Conservation (phyloP, 805 yeast genomes). For the Blastobotrys parvus region DNA sequence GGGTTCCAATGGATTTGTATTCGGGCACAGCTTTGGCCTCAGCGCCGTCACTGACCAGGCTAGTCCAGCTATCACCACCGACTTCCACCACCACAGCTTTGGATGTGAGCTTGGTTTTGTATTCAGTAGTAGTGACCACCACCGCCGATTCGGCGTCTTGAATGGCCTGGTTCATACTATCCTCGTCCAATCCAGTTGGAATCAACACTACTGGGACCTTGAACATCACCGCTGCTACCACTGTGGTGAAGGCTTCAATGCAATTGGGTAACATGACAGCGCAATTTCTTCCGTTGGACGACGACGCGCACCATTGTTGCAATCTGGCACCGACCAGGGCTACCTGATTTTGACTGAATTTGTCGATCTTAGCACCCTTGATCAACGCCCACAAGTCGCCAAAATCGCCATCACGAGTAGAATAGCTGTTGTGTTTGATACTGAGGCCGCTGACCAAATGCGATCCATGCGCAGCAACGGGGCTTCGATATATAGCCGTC, state of each 20-base stretch:
- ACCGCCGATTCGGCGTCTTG: slow-evolving; percentile 2
- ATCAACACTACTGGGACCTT: slow-evolving; percentile 8
- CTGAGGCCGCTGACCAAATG: slow-evolving; percentile 63
- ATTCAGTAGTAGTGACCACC: slow-evolving; percentile 4
- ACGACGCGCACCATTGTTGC: not conserved
- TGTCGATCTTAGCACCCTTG: not conserved
- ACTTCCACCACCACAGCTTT: not conserved
- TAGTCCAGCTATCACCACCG: not conserved
- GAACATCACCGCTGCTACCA: slow-evolving; percentile 9
- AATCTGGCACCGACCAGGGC: slow-evolving; percentile 7
- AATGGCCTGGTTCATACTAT: slow-evolving; percentile 4
- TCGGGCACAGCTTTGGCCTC: slow-evolving; percentile 4
- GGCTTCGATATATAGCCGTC: slow-evolving; percentile 69
- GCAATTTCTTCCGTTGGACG: not conserved
- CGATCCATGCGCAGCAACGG: slow-evolving; percentile 62
- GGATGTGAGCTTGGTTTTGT: slow-evolving; percentile 1
- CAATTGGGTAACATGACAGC: slow-evolving; percentile 9
- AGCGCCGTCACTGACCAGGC: slow-evolving; percentile 2
- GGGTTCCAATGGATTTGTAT: not conserved
- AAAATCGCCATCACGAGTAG: slow-evolving; percentile 66
- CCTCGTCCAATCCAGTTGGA: slow-evolving; percentile 4
- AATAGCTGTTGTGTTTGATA: slow-evolving; percentile 44
- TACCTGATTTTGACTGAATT: slow-evolving; percentile 9
- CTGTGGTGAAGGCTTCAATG: slow-evolving; percentile 5
- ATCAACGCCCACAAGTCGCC: slow-evolving; percentile 53